A percentile compares a stretch with the other conserved stretches of the same genome.
Evolutionary conservation across 208 protist genomes (phyloP).

Genomic region (Trypanosoma grayi): DNA sequence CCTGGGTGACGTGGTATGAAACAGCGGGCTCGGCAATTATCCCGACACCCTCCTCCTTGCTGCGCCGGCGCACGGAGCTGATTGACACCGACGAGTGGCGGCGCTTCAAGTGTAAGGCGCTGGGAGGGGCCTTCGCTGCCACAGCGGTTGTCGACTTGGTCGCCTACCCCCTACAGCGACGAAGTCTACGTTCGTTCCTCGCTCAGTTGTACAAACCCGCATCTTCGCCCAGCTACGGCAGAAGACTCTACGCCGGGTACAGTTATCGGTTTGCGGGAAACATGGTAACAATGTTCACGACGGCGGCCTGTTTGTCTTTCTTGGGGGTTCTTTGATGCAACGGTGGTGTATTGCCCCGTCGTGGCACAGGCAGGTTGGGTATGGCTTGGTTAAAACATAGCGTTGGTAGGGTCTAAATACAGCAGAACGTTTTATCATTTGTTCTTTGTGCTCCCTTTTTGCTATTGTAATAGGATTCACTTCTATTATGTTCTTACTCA

Average conservation of each 20-base stretch:
- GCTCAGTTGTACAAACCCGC: conserved; percentile 40
- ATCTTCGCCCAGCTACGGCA: conserved; percentile 45
- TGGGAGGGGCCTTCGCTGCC: conserved; percentile 53
- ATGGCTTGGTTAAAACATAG: too few species aligned
- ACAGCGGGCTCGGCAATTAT: conserved; percentile 65
- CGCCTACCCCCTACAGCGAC: conserved; percentile 41
- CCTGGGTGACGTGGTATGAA: conserved; percentile 79
- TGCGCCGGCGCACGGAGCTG: conserved; percentile 52
- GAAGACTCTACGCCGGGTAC: conserved; percentile 58
- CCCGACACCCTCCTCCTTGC: conserved; percentile 62
- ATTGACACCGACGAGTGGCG: conserved; percentile 46
- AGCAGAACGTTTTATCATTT: too few species aligned
- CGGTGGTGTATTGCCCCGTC: not conserved
- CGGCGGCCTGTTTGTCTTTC: conserved; percentile 24
- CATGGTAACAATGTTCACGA: conserved; percentile 41
- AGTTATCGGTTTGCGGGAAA: conserved; percentile 59
- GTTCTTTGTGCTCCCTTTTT: too few species aligned
- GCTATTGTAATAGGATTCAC: too few species aligned
- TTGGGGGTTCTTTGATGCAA: conserved; percentile 16
- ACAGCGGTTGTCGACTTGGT: conserved; percentile 42
- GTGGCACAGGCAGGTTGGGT: too few species aligned
- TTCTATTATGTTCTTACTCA: too few species aligned
- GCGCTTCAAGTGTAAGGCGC: conserved; percentile 55
- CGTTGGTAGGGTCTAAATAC: too few species aligned
- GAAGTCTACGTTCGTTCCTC: conserved; percentile 37